Percentiles rank a stretch among this genome's conserved stretches.
These are phyloP conservation scores for Puccinellia tenuiflora DNA, from an alignment of 176 grass and related monocot genomes.

Conservation along the genomic window DNA sequence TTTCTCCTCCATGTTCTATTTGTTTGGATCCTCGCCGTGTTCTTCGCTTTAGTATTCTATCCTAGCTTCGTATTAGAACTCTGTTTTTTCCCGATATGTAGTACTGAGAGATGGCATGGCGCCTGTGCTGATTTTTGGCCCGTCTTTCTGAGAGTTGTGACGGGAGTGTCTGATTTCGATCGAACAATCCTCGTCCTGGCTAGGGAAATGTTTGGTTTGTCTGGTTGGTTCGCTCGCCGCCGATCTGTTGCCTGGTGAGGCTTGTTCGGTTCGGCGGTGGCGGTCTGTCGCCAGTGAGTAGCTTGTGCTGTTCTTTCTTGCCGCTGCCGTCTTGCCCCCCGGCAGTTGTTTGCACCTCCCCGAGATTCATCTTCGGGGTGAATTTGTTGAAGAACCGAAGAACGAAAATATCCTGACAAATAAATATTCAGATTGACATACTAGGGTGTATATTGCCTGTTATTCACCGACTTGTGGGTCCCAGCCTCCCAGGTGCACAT, in stretches of 20 bases:
- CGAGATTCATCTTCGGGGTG: not conserved
- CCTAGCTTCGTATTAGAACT: not conserved
- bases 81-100: too few relatives aligned
- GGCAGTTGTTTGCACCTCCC: not conserved
- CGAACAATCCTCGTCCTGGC: not conserved
- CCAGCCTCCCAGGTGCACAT: too few relatives aligned
- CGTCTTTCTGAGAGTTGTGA: too few relatives aligned
- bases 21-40: not conserved
- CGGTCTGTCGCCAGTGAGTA: not conserved
- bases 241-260: not conserved
- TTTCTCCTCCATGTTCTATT: not conserved
- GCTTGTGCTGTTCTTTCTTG: not conserved
- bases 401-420: not conserved
- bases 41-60: not conserved
- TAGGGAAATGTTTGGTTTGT: not conserved
- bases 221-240: not conserved
- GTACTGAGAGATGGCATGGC: too few relatives aligned
- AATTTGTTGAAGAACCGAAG: not conserved
- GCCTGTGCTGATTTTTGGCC: not conserved
- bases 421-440: not conserved
- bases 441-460: not conserved
- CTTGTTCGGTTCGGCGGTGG: not conserved
- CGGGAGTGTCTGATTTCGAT: not conserved
- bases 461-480: not conserved
- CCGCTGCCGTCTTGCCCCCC: not conserved